Base-by-base conservation (phyloP, 257 asterid genomes). In the Nicotiana benthamiana region DNA sequence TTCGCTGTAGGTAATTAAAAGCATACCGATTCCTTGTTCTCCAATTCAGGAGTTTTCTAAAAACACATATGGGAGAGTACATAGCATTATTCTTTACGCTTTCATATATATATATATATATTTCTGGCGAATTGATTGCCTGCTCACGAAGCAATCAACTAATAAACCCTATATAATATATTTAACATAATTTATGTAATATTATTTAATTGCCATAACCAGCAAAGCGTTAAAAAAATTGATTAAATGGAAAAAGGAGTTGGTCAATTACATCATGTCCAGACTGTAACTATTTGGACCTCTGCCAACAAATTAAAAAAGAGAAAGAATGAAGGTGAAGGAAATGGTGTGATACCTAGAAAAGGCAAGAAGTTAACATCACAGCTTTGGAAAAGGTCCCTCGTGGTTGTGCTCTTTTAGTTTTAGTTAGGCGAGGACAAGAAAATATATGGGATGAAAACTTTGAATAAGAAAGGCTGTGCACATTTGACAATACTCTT, bases 301-400 rank as follows among this genome's bases (percentile, higher is more conserved):
- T 75, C 52, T 4, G 54, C 80, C 51, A 77, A 34, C 36, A 68
- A 48, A 66, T 20, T n/a, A 7, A 22, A 22, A 32, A 34, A 62
- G 2, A 8, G 11, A 22, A 15, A 17, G 6, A n/a, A 78, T 6
- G 17, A 63, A 79, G 60, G 54, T 59, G n/a, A 43, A 67, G 51
- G 27, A 43, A 46, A 72, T 40, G 57, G 48, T 62, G 32, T 51
- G 9, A 27, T 40, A 75, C 81, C 81, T 75, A 75, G 18, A 66
- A 83, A 78, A 43, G 86, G 85, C 78, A 40, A 75, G 54, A 12
- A 81, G 82, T 62, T 62, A 83, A 83, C 85, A 79, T 88, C 86
- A 81, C 18, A 36, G 4, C 8, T 40, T 53, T 20, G 30, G 40
- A 75, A 59, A 84, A 48, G 18, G 20, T 4, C 24, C 40, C 60